phyloP scores from a whole-genome alignment of 805 yeast genomes.

The Candida nitratophila region DNA sequence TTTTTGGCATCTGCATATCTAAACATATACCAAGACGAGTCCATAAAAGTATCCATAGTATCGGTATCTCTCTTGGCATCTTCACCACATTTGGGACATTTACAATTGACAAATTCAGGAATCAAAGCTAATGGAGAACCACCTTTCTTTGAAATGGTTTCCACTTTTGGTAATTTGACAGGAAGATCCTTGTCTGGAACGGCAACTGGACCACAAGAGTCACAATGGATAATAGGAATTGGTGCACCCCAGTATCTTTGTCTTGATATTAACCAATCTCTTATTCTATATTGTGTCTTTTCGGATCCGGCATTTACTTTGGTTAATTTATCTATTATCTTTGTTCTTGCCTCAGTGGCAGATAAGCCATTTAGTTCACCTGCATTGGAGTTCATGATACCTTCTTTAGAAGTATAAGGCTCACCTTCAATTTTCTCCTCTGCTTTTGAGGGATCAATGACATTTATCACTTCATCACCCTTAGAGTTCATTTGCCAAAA shows the following conservation, averaged over 20 bases:
- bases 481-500: slow-evolving; percentile 72
- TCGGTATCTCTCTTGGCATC: slow-evolving; percentile 86
- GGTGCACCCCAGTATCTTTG: slow-evolving; percentile 99
- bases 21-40: slow-evolving; percentile 94
- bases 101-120: slow-evolving; percentile 60
- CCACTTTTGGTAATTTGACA: slow-evolving; percentile 62
- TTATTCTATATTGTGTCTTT: slow-evolving; percentile 52
- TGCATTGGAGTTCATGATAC: slow-evolving; percentile 41
- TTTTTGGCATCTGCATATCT: slow-evolving; percentile 77
- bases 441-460: slow-evolving; percentile 36
- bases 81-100: slow-evolving; percentile 75
- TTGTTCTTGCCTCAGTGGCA: slow-evolving; percentile 41
- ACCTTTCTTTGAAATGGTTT: slow-evolving; percentile 34
- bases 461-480: slow-evolving; percentile 25
- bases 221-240: slow-evolving; percentile 89
- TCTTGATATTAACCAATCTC: slow-evolving; percentile 94
- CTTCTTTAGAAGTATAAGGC: slow-evolving; percentile 35
- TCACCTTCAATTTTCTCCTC: slow-evolving; percentile 4
- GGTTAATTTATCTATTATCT: slow-evolving; percentile 37
- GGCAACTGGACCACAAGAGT: slow-evolving; percentile 79
- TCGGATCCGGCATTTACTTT: slow-evolving; percentile 33
- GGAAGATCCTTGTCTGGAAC: slow-evolving; percentile 88
- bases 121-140: slow-evolving; percentile 64
- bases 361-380: slow-evolving; percentile 46
- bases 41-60: slow-evolving; percentile 98